phyloP scores from a whole-genome alignment of 345 rosid species.

The Erysimum cheiranthoides region DNA sequence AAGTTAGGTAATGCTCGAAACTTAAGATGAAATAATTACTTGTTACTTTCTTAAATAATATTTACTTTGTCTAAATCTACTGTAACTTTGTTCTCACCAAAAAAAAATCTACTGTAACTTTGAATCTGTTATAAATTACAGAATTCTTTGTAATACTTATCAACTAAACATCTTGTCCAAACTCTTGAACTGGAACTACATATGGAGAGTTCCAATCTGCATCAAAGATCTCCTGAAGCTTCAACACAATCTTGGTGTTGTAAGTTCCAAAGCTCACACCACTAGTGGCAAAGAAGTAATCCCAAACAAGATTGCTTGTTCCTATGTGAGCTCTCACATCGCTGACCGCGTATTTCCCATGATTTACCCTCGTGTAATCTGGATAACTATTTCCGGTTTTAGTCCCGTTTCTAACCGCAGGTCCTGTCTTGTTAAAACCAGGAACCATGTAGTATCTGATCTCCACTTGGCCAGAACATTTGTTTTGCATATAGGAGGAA shows the following conservation, averaged over 20 bases:
- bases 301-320: conserved; percentile 87
- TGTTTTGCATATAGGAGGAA: conserved; percentile 59
- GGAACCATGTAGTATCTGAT: conserved; percentile 79
- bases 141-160: not conserved
- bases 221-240: conserved; percentile 79
- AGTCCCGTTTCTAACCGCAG: conserved; percentile 55
- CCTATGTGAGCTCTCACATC: conserved; percentile 77
- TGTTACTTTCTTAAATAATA: not conserved
- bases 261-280: conserved; percentile 85
- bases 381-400: conserved; percentile 74
- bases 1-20: no score
- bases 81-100: no score
- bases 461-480: conserved; percentile 73
- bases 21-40: not conserved
- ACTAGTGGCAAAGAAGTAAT: conserved; percentile 82
- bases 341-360: conserved; percentile 80
- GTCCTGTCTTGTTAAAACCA: conserved; percentile 81
- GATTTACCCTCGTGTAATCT: conserved; percentile 72
- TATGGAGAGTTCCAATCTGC: conserved; percentile 87
- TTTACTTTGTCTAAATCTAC: not conserved
- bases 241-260: conserved; percentile 61
- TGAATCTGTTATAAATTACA: no score
- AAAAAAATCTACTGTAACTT: not conserved
- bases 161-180: conserved; percentile 19
- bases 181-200: conserved; percentile 61